These are phyloP conservation scores for Malus asiatica DNA, from an alignment of 306 rosid species.

Conservation along the genomic window DNA sequence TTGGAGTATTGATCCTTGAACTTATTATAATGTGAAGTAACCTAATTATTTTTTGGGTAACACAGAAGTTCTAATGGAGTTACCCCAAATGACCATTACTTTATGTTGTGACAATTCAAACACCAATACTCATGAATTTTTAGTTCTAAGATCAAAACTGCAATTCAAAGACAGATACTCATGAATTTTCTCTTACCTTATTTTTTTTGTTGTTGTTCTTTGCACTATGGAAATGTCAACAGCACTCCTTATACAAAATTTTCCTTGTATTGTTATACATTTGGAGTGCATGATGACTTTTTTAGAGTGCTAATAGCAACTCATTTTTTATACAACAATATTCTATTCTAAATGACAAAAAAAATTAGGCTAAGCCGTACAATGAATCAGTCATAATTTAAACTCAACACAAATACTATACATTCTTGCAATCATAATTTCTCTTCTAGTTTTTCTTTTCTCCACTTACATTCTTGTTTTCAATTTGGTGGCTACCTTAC, in stretches of 20 bases:
- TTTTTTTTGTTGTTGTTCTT: too few species aligned
- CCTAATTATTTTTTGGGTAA: not conserved
- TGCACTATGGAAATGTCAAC: too few species aligned
- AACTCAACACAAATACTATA: not conserved
- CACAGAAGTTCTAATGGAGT: not conserved
- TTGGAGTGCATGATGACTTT: not conserved
- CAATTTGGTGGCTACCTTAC: conserved; percentile 8
- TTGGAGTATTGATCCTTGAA: not conserved
- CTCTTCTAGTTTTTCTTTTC: not conserved
- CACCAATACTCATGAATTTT: not conserved
- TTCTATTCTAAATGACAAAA: not conserved
- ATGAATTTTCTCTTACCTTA: too few species aligned
- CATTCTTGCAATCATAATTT: not conserved
- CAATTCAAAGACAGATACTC: too few species aligned
- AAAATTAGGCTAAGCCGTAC: not conserved
- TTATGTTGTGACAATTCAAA: not conserved
- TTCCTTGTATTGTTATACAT: too few species aligned
- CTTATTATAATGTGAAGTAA: not conserved
- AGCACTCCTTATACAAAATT: not conserved
- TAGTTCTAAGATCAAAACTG: not conserved
- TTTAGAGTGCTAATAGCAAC: not conserved
- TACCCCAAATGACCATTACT: not conserved
- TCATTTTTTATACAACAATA: not conserved
- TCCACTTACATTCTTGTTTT: not conserved
- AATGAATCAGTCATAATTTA: too few species aligned